A percentile compares a stretch with the other conserved stretches of the same genome.
phyloP scores from a whole-genome alignment of 1,284 basidiomycete genomes.

The Marasmius tenuissimus region DNA sequence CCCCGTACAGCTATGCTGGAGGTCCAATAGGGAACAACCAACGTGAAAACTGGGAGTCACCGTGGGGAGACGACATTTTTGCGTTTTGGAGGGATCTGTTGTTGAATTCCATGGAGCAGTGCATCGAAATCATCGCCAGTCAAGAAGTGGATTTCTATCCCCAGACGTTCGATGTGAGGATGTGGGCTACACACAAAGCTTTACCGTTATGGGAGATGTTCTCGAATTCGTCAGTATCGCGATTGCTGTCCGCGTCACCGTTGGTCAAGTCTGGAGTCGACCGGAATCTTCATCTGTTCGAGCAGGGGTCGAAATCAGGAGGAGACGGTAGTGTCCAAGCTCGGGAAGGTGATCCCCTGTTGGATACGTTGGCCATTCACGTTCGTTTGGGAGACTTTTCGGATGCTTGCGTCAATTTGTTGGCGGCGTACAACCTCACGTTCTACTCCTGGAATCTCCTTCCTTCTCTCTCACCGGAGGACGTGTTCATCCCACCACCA shows the following conservation, averaged over 20 bases:
- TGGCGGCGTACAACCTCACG: not conserved
- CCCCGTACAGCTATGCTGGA: not conserved
- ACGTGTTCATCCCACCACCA: not conserved
- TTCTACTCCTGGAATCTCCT: slow-evolving; percentile 2
- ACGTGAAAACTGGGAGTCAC: slow-evolving; percentile 1
- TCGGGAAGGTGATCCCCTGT: not conserved
- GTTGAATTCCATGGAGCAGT: slow-evolving; percentile 36
- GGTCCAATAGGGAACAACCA: not conserved
- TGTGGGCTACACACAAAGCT: slow-evolving; percentile 36
- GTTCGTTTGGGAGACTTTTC: not conserved
- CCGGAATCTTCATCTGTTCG: slow-evolving; percentile 39
- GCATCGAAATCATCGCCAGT: slow-evolving; percentile 41
- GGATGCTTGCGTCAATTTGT: not conserved
- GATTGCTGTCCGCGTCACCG: slow-evolving; percentile 36
- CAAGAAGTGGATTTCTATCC: slow-evolving; percentile 32
- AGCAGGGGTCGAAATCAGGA: not conserved
- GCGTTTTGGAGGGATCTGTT: slow-evolving; percentile 25
- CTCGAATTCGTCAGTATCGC: slow-evolving; percentile 38
- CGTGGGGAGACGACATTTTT: slow-evolving; percentile 34
- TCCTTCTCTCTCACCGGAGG: not conserved
- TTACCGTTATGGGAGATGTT: slow-evolving; percentile 40
- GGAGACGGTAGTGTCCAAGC: not conserved
- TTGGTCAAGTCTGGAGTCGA: slow-evolving; percentile 39
- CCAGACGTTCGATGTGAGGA: slow-evolving; percentile 43
- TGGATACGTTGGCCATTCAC: not conserved